phyloP scores from a whole-genome alignment of 495 filamentous ascomycete species.

The Aspergillus campestris region DNA sequence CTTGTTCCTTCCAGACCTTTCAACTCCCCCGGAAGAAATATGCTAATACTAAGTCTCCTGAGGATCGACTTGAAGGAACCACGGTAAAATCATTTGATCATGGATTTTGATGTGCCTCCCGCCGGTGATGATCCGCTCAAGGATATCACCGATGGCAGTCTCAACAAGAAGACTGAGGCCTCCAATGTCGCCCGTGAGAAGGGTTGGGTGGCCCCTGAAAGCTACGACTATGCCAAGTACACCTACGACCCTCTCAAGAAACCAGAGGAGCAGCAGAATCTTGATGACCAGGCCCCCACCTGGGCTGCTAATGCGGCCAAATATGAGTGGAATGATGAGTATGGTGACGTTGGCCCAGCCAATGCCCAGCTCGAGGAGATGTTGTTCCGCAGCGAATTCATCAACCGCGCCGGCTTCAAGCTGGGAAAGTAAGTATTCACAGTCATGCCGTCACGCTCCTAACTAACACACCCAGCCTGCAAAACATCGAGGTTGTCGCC shows the following conservation, averaged over 20 bases:
- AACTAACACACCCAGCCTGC: conserved; percentile 13
- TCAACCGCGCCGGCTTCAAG: conserved; percentile 33
- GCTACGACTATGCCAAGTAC: conserved; percentile 48
- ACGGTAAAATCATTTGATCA: neutral
- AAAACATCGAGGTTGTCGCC: conserved; percentile 25
- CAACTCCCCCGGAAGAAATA: no score
- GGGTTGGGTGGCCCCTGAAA: conserved; percentile 46
- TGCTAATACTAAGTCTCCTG: no score
- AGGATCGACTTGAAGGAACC: no score
- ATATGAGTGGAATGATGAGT: conserved; percentile 83
- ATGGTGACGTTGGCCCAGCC: conserved; percentile 72
- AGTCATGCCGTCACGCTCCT: neutral
- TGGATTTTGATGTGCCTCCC: conserved; percentile 16
- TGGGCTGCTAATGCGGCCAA: conserved; percentile 53
- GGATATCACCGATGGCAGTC: conserved; percentile 27
- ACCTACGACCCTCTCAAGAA: conserved; percentile 17
- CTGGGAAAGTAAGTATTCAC: conserved; percentile 28
- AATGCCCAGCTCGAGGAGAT: conserved; percentile 57
- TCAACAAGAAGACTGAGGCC: conserved; percentile 24
- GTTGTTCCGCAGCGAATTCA: conserved; percentile 54
- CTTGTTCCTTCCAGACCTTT: no score
- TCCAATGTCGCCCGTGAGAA: conserved; percentile 22
- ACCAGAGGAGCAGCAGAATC: conserved; percentile 1
- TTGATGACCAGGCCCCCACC: conserved; percentile 13
- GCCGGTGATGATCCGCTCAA: conserved; percentile 20